Evolutionary conservation across 2,329 filamentous ascomycete species (phyloP), one percentile per base, ranked within the genome.

Genomic region (Fusarium anthophilum): DNA sequence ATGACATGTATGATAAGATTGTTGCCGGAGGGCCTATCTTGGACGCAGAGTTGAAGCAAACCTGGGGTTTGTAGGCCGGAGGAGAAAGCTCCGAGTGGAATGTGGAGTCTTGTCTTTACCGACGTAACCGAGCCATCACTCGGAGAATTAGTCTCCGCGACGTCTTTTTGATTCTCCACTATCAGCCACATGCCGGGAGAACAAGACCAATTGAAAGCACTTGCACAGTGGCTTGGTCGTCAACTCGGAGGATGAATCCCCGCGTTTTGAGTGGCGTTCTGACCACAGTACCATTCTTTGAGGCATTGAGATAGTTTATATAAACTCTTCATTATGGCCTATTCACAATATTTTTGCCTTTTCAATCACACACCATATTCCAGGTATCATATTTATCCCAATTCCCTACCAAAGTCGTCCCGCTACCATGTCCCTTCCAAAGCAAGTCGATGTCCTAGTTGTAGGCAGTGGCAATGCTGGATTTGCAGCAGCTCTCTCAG

Each of bases 401-500:
- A 18, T 26, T 35, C 14, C 5, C 22, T 11, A 26, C 2, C n/a
- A 44, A 44, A 20, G n/a, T 6, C 6, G 9, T 14, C 9, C 10
- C 17, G 18, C 28, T 39, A 61, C 5, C 30, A 68, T 69, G 66
- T 6, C 30, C 24, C 26, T 63, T 22, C 64, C 48, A 7, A 24
- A 53, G 4, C 47, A 54, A 13, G 66, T 69, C 6, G 37, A 39
- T 22, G 56, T 69, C 20, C 35, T 69, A 2, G 55, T 69, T 11
- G 66, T 69, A 5, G 66, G 66, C 9, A 69, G 66, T 50, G 66
- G 66, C n/a, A 69, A 69, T 9, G 66, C 66, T 10, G 66, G 66
- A 3, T 69, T 69, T 20, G 64, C 64, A 35, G 55, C 66, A 43
- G 55, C 64, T 8, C 66, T 69, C 8, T 69, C 66, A 15, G 64